Evolutionary conservation across 495 filamentous ascomycete genomes (phyloP).

Genomic region (Penicillium flavigenum): DNA sequence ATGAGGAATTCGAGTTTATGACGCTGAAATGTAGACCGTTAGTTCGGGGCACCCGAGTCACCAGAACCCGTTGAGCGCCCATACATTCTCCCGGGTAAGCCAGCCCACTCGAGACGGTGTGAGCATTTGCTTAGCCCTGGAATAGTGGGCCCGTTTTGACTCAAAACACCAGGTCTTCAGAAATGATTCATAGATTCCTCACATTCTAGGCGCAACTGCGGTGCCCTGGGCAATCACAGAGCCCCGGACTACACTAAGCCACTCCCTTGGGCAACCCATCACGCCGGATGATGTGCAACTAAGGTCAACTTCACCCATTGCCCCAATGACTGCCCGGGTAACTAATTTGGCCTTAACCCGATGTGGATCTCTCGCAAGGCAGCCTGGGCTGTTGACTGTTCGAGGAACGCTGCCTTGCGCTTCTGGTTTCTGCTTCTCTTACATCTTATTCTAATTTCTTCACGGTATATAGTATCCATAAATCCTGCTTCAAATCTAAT

Average conservation of each 20-base stretch:
- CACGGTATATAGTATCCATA: neutral
- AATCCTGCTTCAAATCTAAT: conserved; percentile 11
- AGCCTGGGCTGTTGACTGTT: conserved; percentile 15
- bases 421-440: conserved; percentile 3
- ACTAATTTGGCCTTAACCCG: conserved; percentile 13
- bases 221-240: conserved; percentile 15
- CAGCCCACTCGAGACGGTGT: conserved; percentile 18
- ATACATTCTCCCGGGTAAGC: conserved; percentile 16
- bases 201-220: conserved; percentile 11
- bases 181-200: conserved; percentile 19
- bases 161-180: conserved; percentile 5
- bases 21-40: conserved; percentile 20
- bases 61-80: conserved; percentile 1
- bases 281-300: conserved; percentile 11
- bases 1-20: conserved; percentile 5
- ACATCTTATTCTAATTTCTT: neutral
- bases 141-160: conserved; percentile 12
- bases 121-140: conserved; percentile 16
- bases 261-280: conserved; percentile 9
- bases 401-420: conserved; percentile 16
- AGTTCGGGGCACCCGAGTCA: conserved; percentile 13
- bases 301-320: conserved; percentile 2
- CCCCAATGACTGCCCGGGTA: conserved; percentile 15
- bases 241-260: conserved; percentile 18
- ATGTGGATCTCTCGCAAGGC: conserved; percentile 16